Conservation (phyloP, 2,329 filamentous ascomycete species). For the Epicoccum nigrum region DNA sequence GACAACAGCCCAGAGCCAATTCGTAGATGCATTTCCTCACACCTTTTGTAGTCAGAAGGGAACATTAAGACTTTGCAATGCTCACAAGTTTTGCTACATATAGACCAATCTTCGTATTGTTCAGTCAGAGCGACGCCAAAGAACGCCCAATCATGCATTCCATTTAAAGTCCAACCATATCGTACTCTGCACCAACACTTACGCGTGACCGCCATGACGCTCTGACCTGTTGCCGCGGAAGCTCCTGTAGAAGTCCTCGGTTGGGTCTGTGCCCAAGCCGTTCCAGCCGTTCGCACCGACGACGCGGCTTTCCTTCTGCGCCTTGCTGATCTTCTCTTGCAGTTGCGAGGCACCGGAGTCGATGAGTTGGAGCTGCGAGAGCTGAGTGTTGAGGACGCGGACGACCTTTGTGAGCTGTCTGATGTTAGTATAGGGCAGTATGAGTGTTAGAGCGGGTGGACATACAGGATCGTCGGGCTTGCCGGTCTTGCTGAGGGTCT, state of each 20-base stretch:
- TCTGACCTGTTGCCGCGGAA: constrained; percentile 68
- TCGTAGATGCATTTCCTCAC: no score
- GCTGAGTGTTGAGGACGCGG: constrained; percentile 89
- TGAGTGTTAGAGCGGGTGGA: not conserved
- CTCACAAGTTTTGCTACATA: not conserved
- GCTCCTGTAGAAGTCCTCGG: constrained; percentile 89
- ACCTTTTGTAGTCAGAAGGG: not conserved
- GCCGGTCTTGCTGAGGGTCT: constrained; percentile 83
- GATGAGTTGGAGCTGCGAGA: constrained; percentile 91
- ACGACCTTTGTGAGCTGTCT: constrained; percentile 89
- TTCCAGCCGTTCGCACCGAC: constrained; percentile 58
- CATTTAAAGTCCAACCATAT: not conserved
- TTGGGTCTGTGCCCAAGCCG: constrained; percentile 69
- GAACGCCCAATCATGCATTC: constrained; percentile 12
- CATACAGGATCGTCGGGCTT: constrained; percentile 63
- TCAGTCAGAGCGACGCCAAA: constrained; percentile 1
- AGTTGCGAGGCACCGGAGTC: constrained; percentile 82
- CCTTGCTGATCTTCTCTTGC: constrained; percentile 79
- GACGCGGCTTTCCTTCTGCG: constrained; percentile 76
- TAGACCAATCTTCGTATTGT: not conserved
- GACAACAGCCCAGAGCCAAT: no score
- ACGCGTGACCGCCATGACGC: constrained; percentile 37
- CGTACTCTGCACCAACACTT: not conserved
- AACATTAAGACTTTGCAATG: not conserved
- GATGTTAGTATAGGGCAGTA: not conserved